Evolutionary conservation across 2,329 filamentous ascomycete species (phyloP).

Genomic region (Hypoxylon sp.): DNA sequence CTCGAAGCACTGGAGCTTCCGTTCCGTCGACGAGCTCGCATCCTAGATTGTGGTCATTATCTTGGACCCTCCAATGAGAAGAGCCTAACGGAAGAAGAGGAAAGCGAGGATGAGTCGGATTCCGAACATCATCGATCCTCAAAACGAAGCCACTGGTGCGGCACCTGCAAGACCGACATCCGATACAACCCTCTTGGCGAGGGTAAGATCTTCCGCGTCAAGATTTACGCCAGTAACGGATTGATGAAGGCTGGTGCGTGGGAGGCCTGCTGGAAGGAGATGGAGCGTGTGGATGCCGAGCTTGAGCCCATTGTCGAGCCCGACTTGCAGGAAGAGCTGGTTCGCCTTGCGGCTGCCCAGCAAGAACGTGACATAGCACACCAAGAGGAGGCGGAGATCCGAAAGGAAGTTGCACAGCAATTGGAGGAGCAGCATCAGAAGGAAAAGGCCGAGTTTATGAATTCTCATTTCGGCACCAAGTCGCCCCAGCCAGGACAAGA

Average conservation of each 20-base stretch:
- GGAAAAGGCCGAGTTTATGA: constrained; percentile 40
- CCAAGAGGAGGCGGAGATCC: constrained; percentile 46
- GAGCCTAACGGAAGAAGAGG: constrained; percentile 53
- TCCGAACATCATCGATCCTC: constrained; percentile 46
- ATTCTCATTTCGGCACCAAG: constrained; percentile 45
- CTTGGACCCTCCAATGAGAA: constrained; percentile 66
- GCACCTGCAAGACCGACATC: constrained; percentile 64
- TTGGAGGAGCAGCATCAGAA: constrained; percentile 47
- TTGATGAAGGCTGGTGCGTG: constrained; percentile 92
- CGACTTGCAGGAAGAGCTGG: constrained; percentile 66
- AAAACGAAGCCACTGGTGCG: constrained; percentile 63
- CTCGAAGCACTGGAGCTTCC: constrained; percentile 78
- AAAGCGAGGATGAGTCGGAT: constrained; percentile 56
- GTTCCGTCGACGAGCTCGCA: constrained; percentile 68
- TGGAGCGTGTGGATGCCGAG: constrained; percentile 98
- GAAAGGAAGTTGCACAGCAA: constrained; percentile 46
- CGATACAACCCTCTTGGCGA: constrained; percentile 61
- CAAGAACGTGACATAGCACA: constrained; percentile 50
- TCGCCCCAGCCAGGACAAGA: constrained; percentile 33
- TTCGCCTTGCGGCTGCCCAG: constrained; percentile 59
- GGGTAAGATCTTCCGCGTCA: constrained; percentile 75
- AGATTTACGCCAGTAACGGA: constrained; percentile 93
- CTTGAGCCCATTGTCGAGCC: constrained; percentile 77
- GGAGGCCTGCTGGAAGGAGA: constrained; percentile 94
- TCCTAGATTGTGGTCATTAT: constrained; percentile 81